Percentiles rank a stretch among this genome's conserved stretches.
These are phyloP conservation scores for Puccinia hordei DNA, from an alignment of 1,284 basidiomycete genomes.

Conservation along the genomic window DNA sequence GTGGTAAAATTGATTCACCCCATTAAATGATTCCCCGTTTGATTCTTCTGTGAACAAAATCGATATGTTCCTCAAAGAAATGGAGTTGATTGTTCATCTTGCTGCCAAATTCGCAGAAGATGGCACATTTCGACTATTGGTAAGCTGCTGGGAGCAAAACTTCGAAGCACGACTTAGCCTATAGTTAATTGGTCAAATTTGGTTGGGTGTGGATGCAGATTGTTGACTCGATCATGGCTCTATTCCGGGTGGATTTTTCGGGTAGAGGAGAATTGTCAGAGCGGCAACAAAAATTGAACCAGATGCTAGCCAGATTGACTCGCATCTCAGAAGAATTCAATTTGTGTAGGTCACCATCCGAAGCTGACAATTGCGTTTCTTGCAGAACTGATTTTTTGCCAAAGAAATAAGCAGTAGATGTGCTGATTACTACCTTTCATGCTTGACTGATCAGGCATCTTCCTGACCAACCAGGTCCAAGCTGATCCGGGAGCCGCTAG, in stretches of 20 bases:
- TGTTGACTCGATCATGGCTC: slow-evolving; percentile 90
- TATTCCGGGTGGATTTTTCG: slow-evolving; percentile 85
- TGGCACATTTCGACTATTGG: slow-evolving; percentile 64
- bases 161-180: slow-evolving; percentile 59
- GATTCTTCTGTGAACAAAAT: too few species aligned
- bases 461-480: slow-evolving; percentile 80
- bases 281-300: slow-evolving; percentile 70
- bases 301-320: slow-evolving; percentile 85
- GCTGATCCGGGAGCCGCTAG: slow-evolving; percentile 91
- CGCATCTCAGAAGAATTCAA: slow-evolving; percentile 90
- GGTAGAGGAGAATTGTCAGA: slow-evolving; percentile 89
- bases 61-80: slow-evolving; percentile 62
- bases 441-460: slow-evolving; percentile 66
- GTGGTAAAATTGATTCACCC: not conserved
- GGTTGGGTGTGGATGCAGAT: slow-evolving; percentile 64
- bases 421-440: not conserved
- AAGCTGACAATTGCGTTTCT: not conserved
- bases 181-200: not conserved
- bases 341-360: slow-evolving; percentile 60
- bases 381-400: not conserved
- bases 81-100: slow-evolving; percentile 83
- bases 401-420: slow-evolving; percentile 54
- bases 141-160: slow-evolving; percentile 61
- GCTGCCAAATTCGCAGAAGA: slow-evolving; percentile 62
- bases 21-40: not conserved